Base-by-base conservation (phyloP, 768 basidiomycete species). In the Pulveroboletus ravenelii region DNA sequence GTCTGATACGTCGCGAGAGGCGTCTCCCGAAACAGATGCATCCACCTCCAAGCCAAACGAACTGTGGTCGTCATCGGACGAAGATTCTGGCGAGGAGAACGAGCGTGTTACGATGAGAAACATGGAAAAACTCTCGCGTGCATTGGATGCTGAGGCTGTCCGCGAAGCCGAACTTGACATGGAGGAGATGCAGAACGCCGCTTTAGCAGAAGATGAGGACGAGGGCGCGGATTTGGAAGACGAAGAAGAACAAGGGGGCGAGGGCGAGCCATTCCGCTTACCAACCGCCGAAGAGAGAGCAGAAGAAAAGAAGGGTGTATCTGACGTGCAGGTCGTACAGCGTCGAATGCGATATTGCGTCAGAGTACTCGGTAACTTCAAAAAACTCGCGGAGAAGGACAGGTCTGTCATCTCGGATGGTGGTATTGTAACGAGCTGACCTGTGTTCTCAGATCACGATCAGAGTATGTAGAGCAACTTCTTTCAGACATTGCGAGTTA, bases 401-500 rank as follows among this genome's bases (percentile, higher is more conserved):
- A 78, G 88, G 90, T 66, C n/a, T 29, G 54, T 50, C 25, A 8
- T 51, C 50, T 53, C 23, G 44, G 10, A 47, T 36, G 8, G 12
- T 45, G 37, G 32, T 56, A 7, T 18, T 29, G 52, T 52, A 7
- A n/a, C 17, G n/a, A 45, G n/a, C 48, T 56, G 32, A 54, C 32
- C 38, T 12, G 18, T 45, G 38, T 45, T 29, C 18, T 15, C 62
- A 96, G 95, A 56, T 80, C 91, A 52, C 79, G 96, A 30, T 81
- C 91, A 31, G 95, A 99, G 62, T 94, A 97, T 56, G 78, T 87
- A 29, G 83, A 86, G 37, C 95, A 97, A 66, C 73, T 99, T 42
- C 72, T 93, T 10, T 74, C 83, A 25, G 96, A 99, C 60, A 93
- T 98, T 57, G 85, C 85, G 23, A 93, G 81, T 62, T 98, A 99